Base-by-base conservation (phyloP, 2,329 filamentous ascomycete genomes). In the Pyrenophora graminea region DNA sequence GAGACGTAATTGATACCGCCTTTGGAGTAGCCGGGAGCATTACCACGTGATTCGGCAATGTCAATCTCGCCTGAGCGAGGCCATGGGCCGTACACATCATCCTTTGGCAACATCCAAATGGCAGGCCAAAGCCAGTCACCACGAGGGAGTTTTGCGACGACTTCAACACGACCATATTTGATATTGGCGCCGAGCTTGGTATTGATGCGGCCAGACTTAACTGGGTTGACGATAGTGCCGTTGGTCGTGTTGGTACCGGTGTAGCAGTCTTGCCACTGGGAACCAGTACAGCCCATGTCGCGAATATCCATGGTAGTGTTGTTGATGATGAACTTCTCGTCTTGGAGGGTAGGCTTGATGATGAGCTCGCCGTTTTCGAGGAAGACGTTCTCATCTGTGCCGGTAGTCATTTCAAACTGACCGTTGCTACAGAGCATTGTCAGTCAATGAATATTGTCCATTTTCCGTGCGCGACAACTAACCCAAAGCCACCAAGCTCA, bases 91-190 rank as follows among this genome's bases (percentile, higher is more conserved):
- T 94, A 95, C 0, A 78, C 85, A 46, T 85, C 80, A 37, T 86
- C 79, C 39, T 84, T 84, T 1, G 90, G 90, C 78, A 94, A 79
- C 88, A 95, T 89, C 88, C 89, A 92, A 65, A 95, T 93, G n/a
- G 89, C 89, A 2, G 90, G 90, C 90, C 90, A 94, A 9, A 95
- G 80, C 90, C 90, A 94, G 75, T 94, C 90, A 46, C 90, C 90
- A 40, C 78, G 73, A 4, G 90, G 89, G 23, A 94, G 76, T 73
- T 87, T 87, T 21, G 90, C 90, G 1, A 82, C 85, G 4, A 95
- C 89, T 69, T 95, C 89, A 45, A 95, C 82, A 37, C 89, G 87
- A 40, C 90, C 90, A 68, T 89, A 95, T 73, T 85, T 90, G 77
- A 95, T 89, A 13, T 76, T 81, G 6, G 85, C 85, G 13, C 86